Evolutionary conservation across 2,329 filamentous ascomycete species (phyloP).

Genomic region (Neonectria ditissima): DNA sequence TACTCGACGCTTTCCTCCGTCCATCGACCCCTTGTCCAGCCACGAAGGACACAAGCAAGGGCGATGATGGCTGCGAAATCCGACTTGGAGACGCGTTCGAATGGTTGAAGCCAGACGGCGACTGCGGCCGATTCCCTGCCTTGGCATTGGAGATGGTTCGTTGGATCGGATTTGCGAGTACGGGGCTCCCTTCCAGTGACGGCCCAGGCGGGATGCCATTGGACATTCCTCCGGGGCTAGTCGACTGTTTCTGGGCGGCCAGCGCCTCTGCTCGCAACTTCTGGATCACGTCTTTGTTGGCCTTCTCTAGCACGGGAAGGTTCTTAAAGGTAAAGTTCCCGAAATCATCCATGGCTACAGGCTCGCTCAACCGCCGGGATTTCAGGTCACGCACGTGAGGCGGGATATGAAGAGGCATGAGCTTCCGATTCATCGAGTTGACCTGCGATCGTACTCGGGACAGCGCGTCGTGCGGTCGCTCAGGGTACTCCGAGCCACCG

Average conservation of each 20-base stretch:
- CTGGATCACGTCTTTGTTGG: slow-evolving; percentile 98
- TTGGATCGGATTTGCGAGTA: slow-evolving; percentile 83
- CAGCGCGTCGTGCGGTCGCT: slow-evolving; percentile 93
- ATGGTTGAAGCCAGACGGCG: slow-evolving; percentile 84
- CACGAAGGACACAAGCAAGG: slow-evolving; percentile 95
- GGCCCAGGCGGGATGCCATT: slow-evolving; percentile 71
- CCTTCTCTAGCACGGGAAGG: slow-evolving; percentile 93
- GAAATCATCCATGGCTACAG: slow-evolving; percentile 90
- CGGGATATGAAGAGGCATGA: slow-evolving; percentile 97
- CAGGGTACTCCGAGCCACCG: slow-evolving; percentile 81
- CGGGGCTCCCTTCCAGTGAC: slow-evolving; percentile 85
- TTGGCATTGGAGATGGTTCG: slow-evolving; percentile 87
- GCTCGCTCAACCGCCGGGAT: slow-evolving; percentile 89
- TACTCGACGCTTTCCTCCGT: slow-evolving; percentile 91
- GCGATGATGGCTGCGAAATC: slow-evolving; percentile 75
- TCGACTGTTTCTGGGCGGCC: slow-evolving; percentile 70
- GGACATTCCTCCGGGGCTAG: slow-evolving; percentile 58
- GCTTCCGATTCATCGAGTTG: slow-evolving; percentile 84
- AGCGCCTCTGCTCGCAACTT: slow-evolving; percentile 93
- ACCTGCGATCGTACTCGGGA: slow-evolving; percentile 90
- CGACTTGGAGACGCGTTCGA: slow-evolving; percentile 89
- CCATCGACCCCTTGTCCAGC: slow-evolving; percentile 82
- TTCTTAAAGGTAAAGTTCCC: slow-evolving; percentile 98
- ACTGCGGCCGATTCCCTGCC: slow-evolving; percentile 81
- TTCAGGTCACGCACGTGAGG: slow-evolving; percentile 94